Evolutionary conservation across 2,329 filamentous ascomycete genomes (phyloP), one percentile per base, ranked within the genome.

Genomic region (Botrytis porri): DNA sequence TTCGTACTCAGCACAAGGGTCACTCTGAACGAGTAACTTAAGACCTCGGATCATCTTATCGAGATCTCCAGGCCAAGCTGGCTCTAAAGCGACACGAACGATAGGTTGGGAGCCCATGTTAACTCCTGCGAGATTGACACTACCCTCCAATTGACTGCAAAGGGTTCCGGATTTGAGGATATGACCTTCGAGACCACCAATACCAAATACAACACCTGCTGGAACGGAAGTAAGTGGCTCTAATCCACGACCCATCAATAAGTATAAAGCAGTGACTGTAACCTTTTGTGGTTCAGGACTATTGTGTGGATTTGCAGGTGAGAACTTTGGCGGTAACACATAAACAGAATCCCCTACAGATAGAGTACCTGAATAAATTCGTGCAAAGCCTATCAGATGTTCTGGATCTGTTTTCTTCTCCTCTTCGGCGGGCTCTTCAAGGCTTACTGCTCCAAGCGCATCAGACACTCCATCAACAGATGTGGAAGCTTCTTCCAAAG

Each of bases 111-210:
- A 93, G 45, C 89, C 89, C 82, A 95, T 90, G 25, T 86, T 89
- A 14, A 98, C 90, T 75, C 95, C 95, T 0, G 95, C 96, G 70
- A 99, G 85, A 82, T 99, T 99, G 77, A 97, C 90, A 10, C 93
- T 90, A 25, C 96, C 96, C 66, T 94, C 91, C 0, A 97, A 84
- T 76, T 93, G 92, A 76, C 93, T 97, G 84, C 94, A 98, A 5
- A 99, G 85, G 0, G 96, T 99, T 20, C 95, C 96, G 1, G 94
- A 97, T 82, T 99, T 99, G 71, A 99, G 86, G n/a, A 99, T 92
- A 75, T 95, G 92, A 25, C 95, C 95, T 79, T 96, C 95, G 1
- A 99, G 88, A 2, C 96, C 96, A 45, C 92, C 94, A 71, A 99
- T 96, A 37, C 96, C 96, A 80, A 99, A 98, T 7, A 99, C 92